Evolutionary conservation across 441 rosid species (phyloP), one percentile per base, ranked within the genome.

Genomic region (Gossypium gossypioides): DNA sequence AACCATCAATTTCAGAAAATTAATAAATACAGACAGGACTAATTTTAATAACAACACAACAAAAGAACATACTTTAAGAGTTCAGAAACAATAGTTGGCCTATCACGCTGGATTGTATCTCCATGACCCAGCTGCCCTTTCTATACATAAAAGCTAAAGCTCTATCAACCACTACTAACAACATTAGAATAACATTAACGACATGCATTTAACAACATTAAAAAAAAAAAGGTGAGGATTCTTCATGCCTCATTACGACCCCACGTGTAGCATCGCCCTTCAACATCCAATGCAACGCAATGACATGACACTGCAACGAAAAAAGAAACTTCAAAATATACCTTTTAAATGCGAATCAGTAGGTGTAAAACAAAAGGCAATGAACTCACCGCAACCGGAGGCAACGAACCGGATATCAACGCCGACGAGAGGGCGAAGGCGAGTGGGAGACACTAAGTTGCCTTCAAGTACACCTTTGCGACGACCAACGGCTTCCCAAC

Each of bases 201-300:
- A 72, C 29, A 77, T 1, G 15, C 57, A 54, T 52, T 18, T 37
- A 18, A 42, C 25, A 6, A 62, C 40, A 27, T 34, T 12, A n/a
- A 60, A 37, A 68, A 21, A 51, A 52, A 18, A 67, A 6, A 74
- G 59, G 1, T 1, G 15, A 76, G 77, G 29, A 10, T 42, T 40
- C 24, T 79, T 51, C 84, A 73, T 78, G 81, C 99, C 91, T 95
- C 99, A 75, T 95, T 95, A 29, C 97, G 94, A 34, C 99, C 99
- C 99, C 98, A 95, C 1, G 99, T 95, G 69, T 91, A 91, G 81
- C 98, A 92, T 74, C 96, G 91, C 72, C 99, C 99, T 79, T 87
- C 90, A 73, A 85, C 90, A 75, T 92, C 98, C 86, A 95, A 79
- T 0, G 99, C 97, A 79, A 95, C 98, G 71, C 98, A 95, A 79